Conservation (phyloP, 2,329 filamentous ascomycete species). For the Gyromitra esculenta region DNA sequence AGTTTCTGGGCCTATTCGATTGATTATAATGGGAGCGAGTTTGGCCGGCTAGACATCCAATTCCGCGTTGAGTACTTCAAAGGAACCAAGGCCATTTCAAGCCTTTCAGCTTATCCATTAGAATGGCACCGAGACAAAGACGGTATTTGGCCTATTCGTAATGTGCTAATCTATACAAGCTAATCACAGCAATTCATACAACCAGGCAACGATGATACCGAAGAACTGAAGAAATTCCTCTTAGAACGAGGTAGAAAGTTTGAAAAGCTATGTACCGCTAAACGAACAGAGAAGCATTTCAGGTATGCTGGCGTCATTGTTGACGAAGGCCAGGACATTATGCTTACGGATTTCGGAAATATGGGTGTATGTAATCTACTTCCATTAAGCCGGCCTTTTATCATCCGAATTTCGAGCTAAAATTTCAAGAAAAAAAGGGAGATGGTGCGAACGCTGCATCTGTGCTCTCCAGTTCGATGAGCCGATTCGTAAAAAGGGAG, state of each 20-base stretch:
- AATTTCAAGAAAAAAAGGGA: neutral
- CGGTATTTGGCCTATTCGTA: neutral
- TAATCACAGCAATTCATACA: neutral
- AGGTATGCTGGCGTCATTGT: neutral
- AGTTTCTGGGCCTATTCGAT: conserved; percentile 10
- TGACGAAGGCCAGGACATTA: conserved; percentile 5
- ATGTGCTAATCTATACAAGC: neutral
- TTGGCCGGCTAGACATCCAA: neutral
- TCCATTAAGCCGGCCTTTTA: neutral
- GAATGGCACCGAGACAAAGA: conserved; percentile 9
- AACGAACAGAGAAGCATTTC: conserved; percentile 3
- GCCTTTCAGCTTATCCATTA: conserved; percentile 1
- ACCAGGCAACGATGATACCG: conserved; percentile 4
- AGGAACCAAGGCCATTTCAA: conserved; percentile 9
- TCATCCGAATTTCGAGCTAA: neutral
- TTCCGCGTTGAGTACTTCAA: neutral
- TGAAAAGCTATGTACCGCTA: conserved; percentile 4
- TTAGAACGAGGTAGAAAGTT: conserved; percentile 4
- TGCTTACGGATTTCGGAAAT: conserved; percentile 11
- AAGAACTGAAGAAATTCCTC: conserved; percentile 3
- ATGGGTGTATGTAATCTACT: neutral
- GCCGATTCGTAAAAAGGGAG: conserved; percentile 4
- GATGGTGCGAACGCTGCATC: neutral
- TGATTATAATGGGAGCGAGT: conserved; percentile 6
- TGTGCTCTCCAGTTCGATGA: neutral